Percentiles rank a stretch among this genome's conserved stretches.
These are phyloP conservation scores for Gymnopus androsaceus DNA, from an alignment of 1,284 basidiomycete species.

Conservation along the genomic window DNA sequence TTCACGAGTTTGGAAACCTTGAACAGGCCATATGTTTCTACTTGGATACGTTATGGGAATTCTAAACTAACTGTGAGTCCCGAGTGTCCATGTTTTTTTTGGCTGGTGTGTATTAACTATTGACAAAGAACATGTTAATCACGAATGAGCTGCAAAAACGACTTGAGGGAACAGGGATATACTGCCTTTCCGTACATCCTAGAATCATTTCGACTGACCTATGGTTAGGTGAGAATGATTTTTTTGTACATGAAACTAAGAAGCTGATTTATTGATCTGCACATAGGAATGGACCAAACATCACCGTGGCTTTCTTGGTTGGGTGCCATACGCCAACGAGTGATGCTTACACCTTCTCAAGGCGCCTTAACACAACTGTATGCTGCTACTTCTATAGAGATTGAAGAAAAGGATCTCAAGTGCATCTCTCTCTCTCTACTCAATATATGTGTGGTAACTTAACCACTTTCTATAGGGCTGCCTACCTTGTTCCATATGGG, in stretches of 20 bases:
- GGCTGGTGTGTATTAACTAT: too few species aligned
- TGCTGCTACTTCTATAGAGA: constrained; percentile 20
- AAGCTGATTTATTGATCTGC: too few species aligned
- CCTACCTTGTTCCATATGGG: not conserved
- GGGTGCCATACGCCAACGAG: too few species aligned
- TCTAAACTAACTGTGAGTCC: too few species aligned
- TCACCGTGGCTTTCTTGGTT: too few species aligned
- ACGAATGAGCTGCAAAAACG: not conserved
- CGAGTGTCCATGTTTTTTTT: too few species aligned
- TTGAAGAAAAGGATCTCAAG: constrained; percentile 22
- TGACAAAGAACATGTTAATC: constrained; percentile 1
- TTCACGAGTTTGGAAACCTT: not conserved
- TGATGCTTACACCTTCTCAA: constrained; percentile 2
- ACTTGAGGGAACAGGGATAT: not conserved
- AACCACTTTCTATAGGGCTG: not conserved
- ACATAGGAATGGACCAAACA: too few species aligned
- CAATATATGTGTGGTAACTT: too few species aligned
- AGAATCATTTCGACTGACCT: too few species aligned
- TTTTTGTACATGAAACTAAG: not conserved
- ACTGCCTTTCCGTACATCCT: constrained; percentile 4
- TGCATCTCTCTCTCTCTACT: constrained; percentile 1
- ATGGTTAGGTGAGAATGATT: too few species aligned
- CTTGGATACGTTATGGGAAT: not conserved
- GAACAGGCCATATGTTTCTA: not conserved
- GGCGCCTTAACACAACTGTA: constrained; percentile 20